Conservation (phyloP, 257 asterid genomes). For the Solanum pinnatisectum region DNA sequence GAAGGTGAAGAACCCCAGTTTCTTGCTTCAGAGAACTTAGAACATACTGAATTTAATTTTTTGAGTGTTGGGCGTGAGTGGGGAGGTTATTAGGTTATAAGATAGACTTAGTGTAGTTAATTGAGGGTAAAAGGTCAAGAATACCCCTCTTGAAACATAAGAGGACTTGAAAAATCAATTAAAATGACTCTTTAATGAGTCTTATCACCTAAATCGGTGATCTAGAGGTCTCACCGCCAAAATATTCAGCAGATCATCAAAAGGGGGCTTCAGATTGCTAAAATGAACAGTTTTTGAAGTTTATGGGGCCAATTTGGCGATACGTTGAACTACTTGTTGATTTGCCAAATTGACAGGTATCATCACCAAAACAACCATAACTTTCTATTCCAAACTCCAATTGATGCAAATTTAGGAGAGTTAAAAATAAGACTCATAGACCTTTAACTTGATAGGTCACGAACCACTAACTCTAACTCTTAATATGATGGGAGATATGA, state of each 20-base stretch:
- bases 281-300: too few species aligned
- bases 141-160: not conserved
- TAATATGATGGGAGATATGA: not conserved
- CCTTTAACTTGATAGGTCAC: not conserved
- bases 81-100: not conserved
- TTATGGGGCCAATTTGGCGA: too few species aligned
- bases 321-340: not conserved
- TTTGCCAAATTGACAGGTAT: not conserved
- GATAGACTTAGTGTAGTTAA: not conserved
- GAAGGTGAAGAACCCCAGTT: not conserved
- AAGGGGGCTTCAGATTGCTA: not conserved
- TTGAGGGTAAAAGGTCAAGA: not conserved
- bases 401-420: not conserved
- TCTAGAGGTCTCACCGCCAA: not conserved
- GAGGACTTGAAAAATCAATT: not conserved
- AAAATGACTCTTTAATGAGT: not conserved
- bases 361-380: not conserved
- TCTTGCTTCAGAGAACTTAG: not conserved
- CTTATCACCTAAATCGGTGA: not conserved
- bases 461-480: not conserved
- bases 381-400: not conserved
- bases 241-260: too few species aligned
- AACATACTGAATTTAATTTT: too few species aligned
- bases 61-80: not conserved
- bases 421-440: too few species aligned